Evolutionary conservation across 148 eudicot species (phyloP), one percentile per base, ranked within the genome.

Genomic region (Persicaria tinctoria): DNA sequence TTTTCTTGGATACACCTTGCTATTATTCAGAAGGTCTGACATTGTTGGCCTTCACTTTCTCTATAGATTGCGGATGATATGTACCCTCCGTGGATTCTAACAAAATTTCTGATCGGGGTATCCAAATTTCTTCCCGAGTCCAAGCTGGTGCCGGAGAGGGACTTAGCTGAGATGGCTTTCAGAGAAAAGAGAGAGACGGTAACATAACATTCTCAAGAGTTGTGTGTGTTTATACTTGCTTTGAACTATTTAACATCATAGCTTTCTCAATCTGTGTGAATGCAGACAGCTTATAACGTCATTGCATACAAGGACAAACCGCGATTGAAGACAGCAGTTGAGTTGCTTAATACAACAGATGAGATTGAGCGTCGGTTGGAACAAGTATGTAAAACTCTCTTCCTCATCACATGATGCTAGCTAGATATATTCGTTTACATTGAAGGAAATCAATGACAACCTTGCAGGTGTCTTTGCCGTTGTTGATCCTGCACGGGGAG

Each of bases 31-130:
- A 8, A 17, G 1, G 18, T 71, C 53, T 38, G 11, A 70, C 16
- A 8, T 46, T 71, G 51, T 46, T 23, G 3, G 55, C 74, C 17
- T n/a, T 71, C 16, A 56, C 17, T 17, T 47, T 64, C 75, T 69
- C 74, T 76, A 72, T 81, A 96, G 99, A 92, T 96, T 81, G 97
- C 99, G 79, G 97, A 92, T 86, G 93, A 89, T 74, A 79, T 96
- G 87, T 86, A 85, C 66, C 99, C 99, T 5, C 87, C 99, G 77
- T 79, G 86, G 87, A 51, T 87, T 23, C 73, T 92, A 81, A 84
- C 86, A 49, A 82, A 92, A 81, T 48, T 96, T 76, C 85, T 96
- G 51, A 87, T 87, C 60, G 84, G 91, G 46, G 10, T 96, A 51
- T 92, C 97, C 68, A 92, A 92, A 81, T 66, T 93, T 72, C 84